Evolutionary conservation across 1,284 basidiomycete genomes (phyloP).

Genomic region (Pyrrhoderma lamaoense): DNA sequence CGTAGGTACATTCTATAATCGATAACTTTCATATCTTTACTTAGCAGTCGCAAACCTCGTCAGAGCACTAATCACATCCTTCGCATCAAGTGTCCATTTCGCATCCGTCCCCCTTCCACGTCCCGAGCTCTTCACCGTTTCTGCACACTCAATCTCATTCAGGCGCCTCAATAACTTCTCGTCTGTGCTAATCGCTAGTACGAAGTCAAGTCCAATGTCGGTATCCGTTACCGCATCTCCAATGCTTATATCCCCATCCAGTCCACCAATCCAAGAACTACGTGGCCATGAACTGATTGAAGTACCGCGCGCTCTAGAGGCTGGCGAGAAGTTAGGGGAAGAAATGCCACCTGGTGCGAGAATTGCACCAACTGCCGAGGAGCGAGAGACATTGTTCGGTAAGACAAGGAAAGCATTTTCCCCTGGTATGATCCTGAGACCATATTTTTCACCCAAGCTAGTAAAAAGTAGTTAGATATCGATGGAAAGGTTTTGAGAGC

Average conservation of each 20-base stretch:
- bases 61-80: constrained; percentile 34
- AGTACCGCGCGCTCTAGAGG: constrained; percentile 31
- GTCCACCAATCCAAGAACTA: constrained; percentile 19
- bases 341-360: constrained; percentile 57
- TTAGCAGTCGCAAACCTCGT: constrained; percentile 29
- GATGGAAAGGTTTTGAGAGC: neutral
- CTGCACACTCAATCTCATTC: constrained; percentile 63
- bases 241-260: constrained; percentile 42
- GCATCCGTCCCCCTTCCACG: constrained; percentile 52
- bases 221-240: constrained; percentile 28
- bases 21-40: neutral
- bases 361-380: constrained; percentile 70
- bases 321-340: constrained; percentile 62
- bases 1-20: too few relatives aligned
- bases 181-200: constrained; percentile 64
- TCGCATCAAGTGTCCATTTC: constrained; percentile 55
- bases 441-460: constrained; percentile 73
- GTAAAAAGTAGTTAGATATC: neutral
- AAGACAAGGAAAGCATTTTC: constrained; percentile 75
- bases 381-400: constrained; percentile 77
- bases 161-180: constrained; percentile 67
- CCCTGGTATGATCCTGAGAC: constrained; percentile 73
- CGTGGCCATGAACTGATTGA: constrained; percentile 2
- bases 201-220: constrained; percentile 47
- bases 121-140: constrained; percentile 60